Evolutionary conservation across 805 yeast genomes (phyloP), one percentile per base, ranked within the genome.

Genomic region (Zygosaccharomyces gambellarensis): DNA sequence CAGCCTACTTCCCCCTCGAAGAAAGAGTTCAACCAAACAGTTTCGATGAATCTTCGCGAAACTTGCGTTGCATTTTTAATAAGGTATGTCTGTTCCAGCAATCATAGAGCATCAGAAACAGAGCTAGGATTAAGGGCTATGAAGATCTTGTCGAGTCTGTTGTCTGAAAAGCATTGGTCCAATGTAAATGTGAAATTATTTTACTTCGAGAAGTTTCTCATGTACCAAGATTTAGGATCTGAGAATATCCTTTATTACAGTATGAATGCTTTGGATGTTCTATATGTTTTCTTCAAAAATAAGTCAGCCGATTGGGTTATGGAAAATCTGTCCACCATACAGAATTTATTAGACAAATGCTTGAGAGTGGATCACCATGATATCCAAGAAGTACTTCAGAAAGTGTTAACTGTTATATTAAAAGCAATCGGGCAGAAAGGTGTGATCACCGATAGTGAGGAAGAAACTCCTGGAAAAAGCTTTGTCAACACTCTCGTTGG

Each of bases 21-120:
- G 25, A 44, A 36, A 11, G 45, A 39, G 19, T 14, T 51, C 12
- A 65, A 70, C 27, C 84, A 82, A 55, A 66, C 73, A 3, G 81
- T 87, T 43, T 94, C 97, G 1, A 77, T 84, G 51, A 80, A 84
- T 21, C 89, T 87, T 60, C 74, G 95, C 36, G 98, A 94, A 63
- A 88, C 96, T 0, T 89, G 95, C 61, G 82, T 92, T 19, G 89
- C 96, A 0, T 90, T 87, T 64, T 73, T 94, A 59, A 86, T 92
- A 43, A 74, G 98, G 46, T 90, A 87, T 59, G 84, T 90, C 10
- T 90, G 98, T 65, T 81, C 90, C 36, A 83, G 89, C 48, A 87
- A 87, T 2, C 90, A 86, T 50, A 76, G 94, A 54, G 90, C 92
- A 0, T 80, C 94, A 0, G 96, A 90, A 54, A 82, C 82, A 57